phyloP scores from a whole-genome alignment of 2,329 filamentous ascomycete species.

The Furcasterigmium furcatum region DNA sequence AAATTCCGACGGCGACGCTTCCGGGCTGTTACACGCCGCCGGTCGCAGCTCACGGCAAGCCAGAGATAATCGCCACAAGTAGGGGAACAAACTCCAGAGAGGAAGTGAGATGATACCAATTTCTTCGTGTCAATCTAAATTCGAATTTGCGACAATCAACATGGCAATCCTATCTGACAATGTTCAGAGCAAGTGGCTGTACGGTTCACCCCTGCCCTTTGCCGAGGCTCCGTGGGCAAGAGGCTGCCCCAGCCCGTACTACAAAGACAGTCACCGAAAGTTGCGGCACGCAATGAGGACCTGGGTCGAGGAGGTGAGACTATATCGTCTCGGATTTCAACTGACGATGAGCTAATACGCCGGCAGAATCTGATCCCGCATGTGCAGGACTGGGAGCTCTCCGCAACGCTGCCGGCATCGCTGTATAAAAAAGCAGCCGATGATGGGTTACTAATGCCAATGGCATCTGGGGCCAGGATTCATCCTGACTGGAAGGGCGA shows the following conservation, averaged over 20 bases:
- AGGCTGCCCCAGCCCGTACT: slow-evolving; percentile 9
- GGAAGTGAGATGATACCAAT: background rate
- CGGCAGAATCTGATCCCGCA: slow-evolving; percentile 9
- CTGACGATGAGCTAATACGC: background rate
- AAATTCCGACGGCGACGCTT: background rate
- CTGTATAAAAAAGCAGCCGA: slow-evolving; percentile 7
- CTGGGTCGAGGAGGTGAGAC: slow-evolving; percentile 10
- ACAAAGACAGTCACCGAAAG: slow-evolving; percentile 8
- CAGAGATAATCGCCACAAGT: background rate
- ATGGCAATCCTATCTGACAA: slow-evolving; percentile 6
- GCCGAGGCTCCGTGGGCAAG: slow-evolving; percentile 10
- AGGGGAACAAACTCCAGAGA: background rate
- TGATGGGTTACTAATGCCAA: slow-evolving; percentile 10
- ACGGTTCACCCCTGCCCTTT: slow-evolving; percentile 8
- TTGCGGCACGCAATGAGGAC: slow-evolving; percentile 11
- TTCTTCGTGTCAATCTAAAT: no score
- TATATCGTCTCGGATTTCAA: background rate
- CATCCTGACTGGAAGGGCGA: slow-evolving; percentile 4
- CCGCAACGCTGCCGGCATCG: slow-evolving; percentile 1
- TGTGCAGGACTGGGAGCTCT: slow-evolving; percentile 8
- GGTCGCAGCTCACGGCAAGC: no score
- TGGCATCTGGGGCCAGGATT: slow-evolving; percentile 6
- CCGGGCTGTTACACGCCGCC: background rate
- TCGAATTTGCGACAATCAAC: background rate
- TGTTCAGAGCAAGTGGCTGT: slow-evolving; percentile 6